Percentiles rank a stretch among this genome's conserved stretches.
Conservation (phyloP, 768 basidiomycete genomes). For the Calvatia gigantea region DNA sequence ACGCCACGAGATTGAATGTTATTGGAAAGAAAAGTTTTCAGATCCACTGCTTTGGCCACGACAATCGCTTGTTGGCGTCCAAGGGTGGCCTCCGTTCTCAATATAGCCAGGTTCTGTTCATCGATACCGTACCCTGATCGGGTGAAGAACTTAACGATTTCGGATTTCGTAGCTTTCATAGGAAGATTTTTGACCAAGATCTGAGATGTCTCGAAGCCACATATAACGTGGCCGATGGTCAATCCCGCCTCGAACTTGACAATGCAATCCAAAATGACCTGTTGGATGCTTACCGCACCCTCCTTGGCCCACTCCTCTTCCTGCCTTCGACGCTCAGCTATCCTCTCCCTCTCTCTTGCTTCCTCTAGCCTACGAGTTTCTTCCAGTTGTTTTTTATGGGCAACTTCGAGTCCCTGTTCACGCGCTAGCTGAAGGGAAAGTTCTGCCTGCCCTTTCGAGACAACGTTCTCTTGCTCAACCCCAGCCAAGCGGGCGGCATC, state of each 20-base stretch:
- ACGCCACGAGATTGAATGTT: slow-evolving; percentile 45
- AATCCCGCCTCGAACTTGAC: slow-evolving; percentile 22
- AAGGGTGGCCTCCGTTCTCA: slow-evolving; percentile 20
- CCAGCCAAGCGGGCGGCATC: background rate
- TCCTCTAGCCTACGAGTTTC: background rate
- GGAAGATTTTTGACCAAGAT: slow-evolving; percentile 14
- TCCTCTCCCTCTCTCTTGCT: slow-evolving; percentile 1
- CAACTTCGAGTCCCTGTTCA: background rate
- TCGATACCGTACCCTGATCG: slow-evolving; percentile 12
- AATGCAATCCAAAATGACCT: slow-evolving; percentile 13
- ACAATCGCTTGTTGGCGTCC: slow-evolving; percentile 37
- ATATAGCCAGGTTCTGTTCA: background rate
- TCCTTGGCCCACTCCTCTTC: slow-evolving; percentile 12
- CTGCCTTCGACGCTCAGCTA: background rate
- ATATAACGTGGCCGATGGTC: slow-evolving; percentile 9
- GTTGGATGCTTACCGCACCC: slow-evolving; percentile 3
- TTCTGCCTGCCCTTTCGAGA: too few relatives aligned
- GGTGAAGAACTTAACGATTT: slow-evolving; percentile 14
- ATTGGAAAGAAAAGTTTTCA: slow-evolving; percentile 37
- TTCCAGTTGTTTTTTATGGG: background rate
- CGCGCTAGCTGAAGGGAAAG: background rate
- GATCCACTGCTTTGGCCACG: slow-evolving; percentile 37
- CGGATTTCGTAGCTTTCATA: slow-evolving; percentile 4
- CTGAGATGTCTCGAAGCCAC: slow-evolving; percentile 16
- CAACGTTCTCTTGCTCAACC: background rate